phyloP scores from a whole-genome alignment of 768 basidiomycete genomes.

The Naganishia vaughanmartiniae region DNA sequence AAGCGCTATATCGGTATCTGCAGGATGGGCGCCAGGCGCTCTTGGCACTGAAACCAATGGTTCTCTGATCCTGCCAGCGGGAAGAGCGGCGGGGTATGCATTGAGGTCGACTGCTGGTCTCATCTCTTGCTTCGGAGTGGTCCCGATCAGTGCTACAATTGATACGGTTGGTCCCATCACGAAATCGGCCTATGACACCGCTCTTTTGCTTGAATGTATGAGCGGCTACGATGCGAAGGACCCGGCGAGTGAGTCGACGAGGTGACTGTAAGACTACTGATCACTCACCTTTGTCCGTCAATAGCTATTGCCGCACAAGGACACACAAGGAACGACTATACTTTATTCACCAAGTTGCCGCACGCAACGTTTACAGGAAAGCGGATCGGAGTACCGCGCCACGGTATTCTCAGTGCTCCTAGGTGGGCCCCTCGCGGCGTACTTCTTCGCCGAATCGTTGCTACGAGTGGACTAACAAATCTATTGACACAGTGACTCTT shows the following conservation, averaged over 20 bases:
- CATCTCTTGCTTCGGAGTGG: not conserved
- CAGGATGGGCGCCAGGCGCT: conserved; percentile 2
- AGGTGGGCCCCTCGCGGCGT: no score
- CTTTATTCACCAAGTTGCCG: no score
- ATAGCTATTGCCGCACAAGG: no score
- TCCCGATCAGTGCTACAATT: not conserved
- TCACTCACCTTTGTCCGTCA: no score
- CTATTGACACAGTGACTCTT: no score
- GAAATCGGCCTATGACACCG: conserved; percentile 19
- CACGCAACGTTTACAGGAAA: no score
- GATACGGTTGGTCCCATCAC: conserved; percentile 22
- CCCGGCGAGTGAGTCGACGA: not conserved
- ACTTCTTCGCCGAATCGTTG: no score
- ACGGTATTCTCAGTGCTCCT: no score
- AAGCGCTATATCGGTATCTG: not conserved
- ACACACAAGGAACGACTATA: no score
- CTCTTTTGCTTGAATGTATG: conserved; percentile 10
- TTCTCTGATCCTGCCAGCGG: not conserved
- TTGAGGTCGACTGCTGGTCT: conserved; percentile 8
- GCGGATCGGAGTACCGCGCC: no score
- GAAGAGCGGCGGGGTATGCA: not conserved
- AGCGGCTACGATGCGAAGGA: not conserved
- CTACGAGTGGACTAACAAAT: no score
- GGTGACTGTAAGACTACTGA: no score
- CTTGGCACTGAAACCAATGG: not conserved